Percentiles rank a stretch among this genome's conserved stretches.
Evolutionary conservation across 2,329 filamentous ascomycete genomes (phyloP).

Genomic region (Furcasterigmium sp.): DNA sequence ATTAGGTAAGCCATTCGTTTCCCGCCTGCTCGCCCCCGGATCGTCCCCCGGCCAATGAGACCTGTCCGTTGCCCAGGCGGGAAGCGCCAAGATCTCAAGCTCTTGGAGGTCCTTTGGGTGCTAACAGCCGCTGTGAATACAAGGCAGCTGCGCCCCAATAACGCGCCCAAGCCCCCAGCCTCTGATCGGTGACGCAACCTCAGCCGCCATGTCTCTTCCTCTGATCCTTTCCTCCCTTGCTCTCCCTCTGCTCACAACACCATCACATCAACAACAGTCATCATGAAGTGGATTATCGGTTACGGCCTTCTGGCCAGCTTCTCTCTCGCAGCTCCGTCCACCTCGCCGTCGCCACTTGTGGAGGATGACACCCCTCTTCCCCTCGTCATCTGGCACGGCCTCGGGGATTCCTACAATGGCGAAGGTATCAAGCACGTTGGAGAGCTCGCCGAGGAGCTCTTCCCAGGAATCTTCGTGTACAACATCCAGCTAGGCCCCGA

Average conservation of each 20-base stretch:
- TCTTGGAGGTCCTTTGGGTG: too few relatives aligned
- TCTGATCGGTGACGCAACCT: not conserved
- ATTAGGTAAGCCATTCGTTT: too few relatives aligned
- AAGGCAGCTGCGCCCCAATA: not conserved
- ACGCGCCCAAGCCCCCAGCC: too few relatives aligned
- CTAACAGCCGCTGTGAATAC: too few relatives aligned
- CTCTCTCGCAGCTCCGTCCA: constrained; percentile 14
- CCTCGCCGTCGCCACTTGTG: constrained; percentile 18
- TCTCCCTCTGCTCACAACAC: not conserved
- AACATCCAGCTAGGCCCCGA: constrained; percentile 67
- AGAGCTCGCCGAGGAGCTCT: constrained; percentile 62
- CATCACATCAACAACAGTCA: constrained; percentile 6
- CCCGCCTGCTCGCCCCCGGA: too few relatives aligned
- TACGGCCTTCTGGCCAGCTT: constrained; percentile 25
- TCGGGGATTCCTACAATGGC: constrained; percentile 68
- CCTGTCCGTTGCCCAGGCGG: too few relatives aligned
- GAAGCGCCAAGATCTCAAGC: too few relatives aligned
- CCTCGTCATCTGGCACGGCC: constrained; percentile 89
- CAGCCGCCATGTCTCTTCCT: not conserved
- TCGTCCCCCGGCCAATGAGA: too few relatives aligned
- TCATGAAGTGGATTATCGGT: constrained; percentile 24
- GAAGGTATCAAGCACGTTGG: constrained; percentile 70
- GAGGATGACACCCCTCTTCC: constrained; percentile 68
- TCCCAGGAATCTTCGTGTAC: constrained; percentile 84
- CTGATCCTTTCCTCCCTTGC: not conserved